These are phyloP conservation scores for Cyberlindnera euphorbiiphila DNA, from an alignment of 805 yeast genomes.

Conservation along the genomic window DNA sequence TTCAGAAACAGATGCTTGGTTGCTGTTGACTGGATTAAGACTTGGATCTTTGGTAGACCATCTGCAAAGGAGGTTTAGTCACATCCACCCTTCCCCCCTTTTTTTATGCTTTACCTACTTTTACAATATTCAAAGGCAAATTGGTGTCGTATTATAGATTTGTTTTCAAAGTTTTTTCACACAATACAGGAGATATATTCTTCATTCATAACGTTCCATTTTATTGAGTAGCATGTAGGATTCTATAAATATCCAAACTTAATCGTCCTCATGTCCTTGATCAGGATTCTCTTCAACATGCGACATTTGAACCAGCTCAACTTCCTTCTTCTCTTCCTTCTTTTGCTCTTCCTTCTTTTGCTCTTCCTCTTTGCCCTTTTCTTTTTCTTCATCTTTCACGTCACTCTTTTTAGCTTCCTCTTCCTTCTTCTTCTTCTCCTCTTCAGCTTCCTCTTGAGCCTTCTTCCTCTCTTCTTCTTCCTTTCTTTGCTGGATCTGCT, in stretches of 20 bases:
- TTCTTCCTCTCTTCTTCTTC: constrained; percentile 3
- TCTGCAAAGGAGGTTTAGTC: constrained; percentile 33
- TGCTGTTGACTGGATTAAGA: constrained; percentile 84
- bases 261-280: too few relatives aligned
- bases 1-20: constrained; percentile 86
- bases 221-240: too few relatives aligned
- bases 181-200: too few relatives aligned
- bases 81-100: neutral
- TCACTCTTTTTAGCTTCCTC: neutral
- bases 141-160: constrained; percentile 7
- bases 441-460: constrained; percentile 5
- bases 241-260: too few relatives aligned
- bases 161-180: neutral
- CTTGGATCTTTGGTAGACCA: constrained; percentile 87
- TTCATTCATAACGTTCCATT: too few relatives aligned
- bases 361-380: constrained; percentile 3
- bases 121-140: neutral
- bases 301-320: too few relatives aligned
- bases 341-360: constrained; percentile 1
- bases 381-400: constrained; percentile 6
- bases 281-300: too few relatives aligned
- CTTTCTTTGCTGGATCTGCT: constrained; percentile 3
- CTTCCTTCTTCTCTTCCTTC: neutral
- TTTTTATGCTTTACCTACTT: neutral
- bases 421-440: constrained; percentile 4